Conservation (phyloP, 2,329 filamentous ascomycete genomes). For the Exophiala viscosa region DNA sequence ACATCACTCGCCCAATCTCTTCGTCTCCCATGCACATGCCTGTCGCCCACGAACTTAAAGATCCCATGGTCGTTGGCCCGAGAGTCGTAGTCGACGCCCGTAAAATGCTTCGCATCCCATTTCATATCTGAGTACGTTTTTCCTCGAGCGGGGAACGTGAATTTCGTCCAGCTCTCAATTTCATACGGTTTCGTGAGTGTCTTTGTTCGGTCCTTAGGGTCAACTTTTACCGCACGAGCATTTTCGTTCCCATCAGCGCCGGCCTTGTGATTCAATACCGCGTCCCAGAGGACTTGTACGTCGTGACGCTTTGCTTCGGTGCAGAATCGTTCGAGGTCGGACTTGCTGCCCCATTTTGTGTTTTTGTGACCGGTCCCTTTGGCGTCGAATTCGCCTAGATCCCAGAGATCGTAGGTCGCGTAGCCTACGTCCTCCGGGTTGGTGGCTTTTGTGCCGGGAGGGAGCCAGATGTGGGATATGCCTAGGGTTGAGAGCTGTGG, state of each 20-base stretch:
- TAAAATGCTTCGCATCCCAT: constrained; percentile 66
- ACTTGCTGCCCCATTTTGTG: constrained; percentile 67
- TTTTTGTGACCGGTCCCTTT: constrained; percentile 51
- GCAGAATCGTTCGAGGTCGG: constrained; percentile 56
- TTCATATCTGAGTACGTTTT: constrained; percentile 58
- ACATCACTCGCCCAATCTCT: constrained; percentile 57
- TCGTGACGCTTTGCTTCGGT: constrained; percentile 50
- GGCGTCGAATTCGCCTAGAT: constrained; percentile 69
- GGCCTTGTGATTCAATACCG: constrained; percentile 69
- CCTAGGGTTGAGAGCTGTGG: constrained; percentile 57
- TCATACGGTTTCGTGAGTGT: constrained; percentile 55
- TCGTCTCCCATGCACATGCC: constrained; percentile 41
- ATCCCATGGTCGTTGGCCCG: constrained; percentile 52
- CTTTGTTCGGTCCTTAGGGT: constrained; percentile 56
- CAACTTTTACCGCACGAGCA: constrained; percentile 61
- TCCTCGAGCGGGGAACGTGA: constrained; percentile 60
- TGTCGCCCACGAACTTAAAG: constrained; percentile 60
- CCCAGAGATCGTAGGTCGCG: constrained; percentile 67
- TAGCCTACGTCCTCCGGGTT: constrained; percentile 60
- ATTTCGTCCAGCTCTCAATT: constrained; percentile 66
- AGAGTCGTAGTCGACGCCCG: constrained; percentile 64
- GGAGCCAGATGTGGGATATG: constrained; percentile 63
- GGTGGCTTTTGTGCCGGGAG: constrained; percentile 66
- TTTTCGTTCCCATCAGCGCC: constrained; percentile 63
- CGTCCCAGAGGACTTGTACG: constrained; percentile 64